Base-by-base conservation (phyloP, 78 protist species). In the Neovahlkampfia damariscottae region DNA sequence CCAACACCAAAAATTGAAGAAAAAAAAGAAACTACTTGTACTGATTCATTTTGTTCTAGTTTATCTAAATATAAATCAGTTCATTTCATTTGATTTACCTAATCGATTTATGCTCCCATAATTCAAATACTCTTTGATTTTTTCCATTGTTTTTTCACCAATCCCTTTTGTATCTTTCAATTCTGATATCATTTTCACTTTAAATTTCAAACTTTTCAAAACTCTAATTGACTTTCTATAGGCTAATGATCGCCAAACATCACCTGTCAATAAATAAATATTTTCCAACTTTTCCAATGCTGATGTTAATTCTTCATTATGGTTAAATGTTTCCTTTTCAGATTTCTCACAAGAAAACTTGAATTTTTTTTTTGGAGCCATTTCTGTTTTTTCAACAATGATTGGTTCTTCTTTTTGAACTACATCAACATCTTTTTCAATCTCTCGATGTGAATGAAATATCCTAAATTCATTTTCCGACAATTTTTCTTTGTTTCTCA, bases 1-100 rank as follows among this genome's bases (percentile, higher is more conserved):
- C 82, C 82, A 5, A 78, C 82, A 4, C 82, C 82, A 71, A 71
- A 78, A 2, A 78, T 73, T n/a, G 31, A 41, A 1, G 69, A 32
- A 19, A 78, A 5, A 7, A 41, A 3, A 32, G 19, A 28, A 28
- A 78, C 5, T 36, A 8, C 67, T 35, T 70, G 76, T 2, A 77
- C 73, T 5, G 2, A 3, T 7, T 28, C 3, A 19, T 58, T 35
- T 2, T 1, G 31, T 35, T 58, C 27, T 50, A 78, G 1, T 8
- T 9, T 28, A 32, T 69, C 32, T 2, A 78, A 2, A 9, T 9
- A 3, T 28, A 3, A 5, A n/a, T n/a, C n/a, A n/a, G n/a, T n/a
- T n/a, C n/a, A n/a, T n/a, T n/a, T n/a, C n/a, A n/a, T n/a, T n/a
- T n/a, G n/a, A n/a, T n/a, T n/a, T n/a, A n/a, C n/a, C n/a, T n/a